Base-by-base conservation (phyloP, 441 rosid genomes). In the Corymbia calophylla region DNA sequence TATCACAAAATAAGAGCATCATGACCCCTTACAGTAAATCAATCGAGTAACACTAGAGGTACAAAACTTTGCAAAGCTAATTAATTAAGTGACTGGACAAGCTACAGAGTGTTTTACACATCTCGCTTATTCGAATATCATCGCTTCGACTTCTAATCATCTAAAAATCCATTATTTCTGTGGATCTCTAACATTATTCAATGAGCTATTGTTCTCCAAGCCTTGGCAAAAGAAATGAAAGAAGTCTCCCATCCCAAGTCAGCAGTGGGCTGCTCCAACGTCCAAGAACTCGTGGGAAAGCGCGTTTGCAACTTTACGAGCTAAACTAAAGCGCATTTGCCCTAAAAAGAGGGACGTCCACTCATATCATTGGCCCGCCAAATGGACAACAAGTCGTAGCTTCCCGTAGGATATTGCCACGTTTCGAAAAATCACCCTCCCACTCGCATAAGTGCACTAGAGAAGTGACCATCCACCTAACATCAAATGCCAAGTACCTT, bases 81-180 rank as follows among this genome's bases (percentile, higher is more conserved):
- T 66, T 31, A 31, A 8, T 31, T 15, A 31, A 73, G 49, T 73
- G 49, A 44, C 2, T 2, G 82, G 82, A 73, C 49, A 39, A 0
- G 25, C 3, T 25, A 0, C 14, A 58, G 5, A 73, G 51, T 39
- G n/a, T 23, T 39, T 4, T 73, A 39, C 1, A 73, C 13, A 11
- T 3, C 84, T 44, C 1, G 16, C 16, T 21, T 1, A 12, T 39
- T 23, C 1, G 13, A 73, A 73, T 73, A 14, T 39, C 21, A 73
- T 39, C 3, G 0, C 49, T 0, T 73, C 1, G 1, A 39, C 49
- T 21, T 39, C 29, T 21, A 19, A 73, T 39, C 13, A 73, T 73
- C 15, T 39, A 9, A 39, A 32, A 70, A 35, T 16, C 48, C 15
- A 35, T 19, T 73, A 68, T 32, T 32, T 18, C 3, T 5, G 16